A percentile compares a stretch with the other conserved stretches of the same genome.
Conservation (phyloP, 225 moss, liverwort and hornwort species). For the Pseudoscleropodium purum region DNA sequence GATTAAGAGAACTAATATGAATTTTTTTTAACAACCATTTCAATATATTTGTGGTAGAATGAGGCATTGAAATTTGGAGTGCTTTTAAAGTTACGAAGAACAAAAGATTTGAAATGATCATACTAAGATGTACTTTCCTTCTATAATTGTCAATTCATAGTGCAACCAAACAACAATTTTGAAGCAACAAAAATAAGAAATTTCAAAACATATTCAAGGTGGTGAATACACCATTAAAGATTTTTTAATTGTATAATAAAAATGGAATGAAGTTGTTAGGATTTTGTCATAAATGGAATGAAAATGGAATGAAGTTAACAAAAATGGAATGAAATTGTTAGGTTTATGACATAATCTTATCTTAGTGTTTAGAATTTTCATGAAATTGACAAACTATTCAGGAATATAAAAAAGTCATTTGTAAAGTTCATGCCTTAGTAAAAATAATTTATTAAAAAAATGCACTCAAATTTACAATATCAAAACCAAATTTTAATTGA, state of each 20-base stretch:
- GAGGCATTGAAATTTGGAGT: rapidly evolving
- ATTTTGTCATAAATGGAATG: too few species aligned
- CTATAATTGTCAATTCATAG: neutral
- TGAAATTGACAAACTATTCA: neutral
- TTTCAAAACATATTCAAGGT: neutral
- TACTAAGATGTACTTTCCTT: neutral
- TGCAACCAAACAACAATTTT: neutral
- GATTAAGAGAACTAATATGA: too few species aligned
- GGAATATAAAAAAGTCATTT: neutral
- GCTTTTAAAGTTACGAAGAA: neutral
- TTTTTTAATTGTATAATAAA: too few species aligned
- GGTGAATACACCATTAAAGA: neutral
- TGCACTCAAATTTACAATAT: neutral
- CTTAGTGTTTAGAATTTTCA: neutral
- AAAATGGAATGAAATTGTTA: neutral
- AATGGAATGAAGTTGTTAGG: neutral
- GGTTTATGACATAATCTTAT: neutral
- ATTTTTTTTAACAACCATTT: neutral
- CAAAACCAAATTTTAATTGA: neutral
- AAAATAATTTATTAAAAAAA: neutral
- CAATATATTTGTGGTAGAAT: neutral
- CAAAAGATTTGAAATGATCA: neutral
- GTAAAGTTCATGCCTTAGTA: neutral
- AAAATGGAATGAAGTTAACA: too few species aligned
- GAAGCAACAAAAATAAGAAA: neutral